These are phyloP conservation scores for Malbranchea cinnamomea DNA, from an alignment of 2,329 filamentous ascomycete genomes.

Conservation along the genomic window DNA sequence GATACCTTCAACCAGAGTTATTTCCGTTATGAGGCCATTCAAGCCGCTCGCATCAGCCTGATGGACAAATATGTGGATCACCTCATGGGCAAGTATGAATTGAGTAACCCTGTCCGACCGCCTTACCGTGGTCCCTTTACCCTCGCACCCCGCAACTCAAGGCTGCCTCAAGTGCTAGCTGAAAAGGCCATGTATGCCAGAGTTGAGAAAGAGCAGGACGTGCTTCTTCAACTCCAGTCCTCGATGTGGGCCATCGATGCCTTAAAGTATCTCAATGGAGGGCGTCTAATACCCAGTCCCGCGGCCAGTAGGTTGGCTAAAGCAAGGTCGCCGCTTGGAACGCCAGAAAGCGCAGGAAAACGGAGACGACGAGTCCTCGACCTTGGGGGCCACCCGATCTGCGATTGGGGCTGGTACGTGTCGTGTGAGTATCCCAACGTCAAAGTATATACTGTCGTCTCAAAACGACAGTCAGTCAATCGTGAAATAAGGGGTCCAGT, in stretches of 20 bases:
- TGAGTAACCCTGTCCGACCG: constrained; percentile 55
- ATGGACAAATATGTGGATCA: constrained; percentile 61
- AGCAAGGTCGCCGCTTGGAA: constrained; percentile 13
- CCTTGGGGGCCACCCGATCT: constrained; percentile 67
- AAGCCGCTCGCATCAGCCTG: constrained; percentile 64
- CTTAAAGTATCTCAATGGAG: constrained; percentile 44
- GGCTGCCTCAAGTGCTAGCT: constrained; percentile 45
- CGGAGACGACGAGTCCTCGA: constrained; percentile 59
- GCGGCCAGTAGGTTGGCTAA: constrained; percentile 26
- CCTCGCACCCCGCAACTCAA: constrained; percentile 56
- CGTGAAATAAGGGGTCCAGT: constrained; percentile 64
- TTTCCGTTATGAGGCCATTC: constrained; percentile 74
- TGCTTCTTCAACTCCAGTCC: constrained; percentile 52
- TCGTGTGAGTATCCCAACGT: constrained; percentile 72
- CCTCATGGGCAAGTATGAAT: constrained; percentile 70
- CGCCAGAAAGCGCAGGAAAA: constrained; percentile 17
- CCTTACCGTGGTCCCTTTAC: constrained; percentile 55
- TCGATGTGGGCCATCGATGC: constrained; percentile 50
- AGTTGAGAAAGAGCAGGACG: constrained; percentile 64
- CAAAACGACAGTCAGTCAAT: constrained; percentile 57
- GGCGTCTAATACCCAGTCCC: constrained; percentile 42
- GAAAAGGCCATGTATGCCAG: constrained; percentile 25
- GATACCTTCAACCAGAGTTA: constrained; percentile 79
- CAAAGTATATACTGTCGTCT: constrained; percentile 77
- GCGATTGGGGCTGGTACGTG: constrained; percentile 93